These are phyloP conservation scores for Phytophthora pluvialis DNA, from an alignment of 352 stramenopile genomes.

Conservation along the genomic window DNA sequence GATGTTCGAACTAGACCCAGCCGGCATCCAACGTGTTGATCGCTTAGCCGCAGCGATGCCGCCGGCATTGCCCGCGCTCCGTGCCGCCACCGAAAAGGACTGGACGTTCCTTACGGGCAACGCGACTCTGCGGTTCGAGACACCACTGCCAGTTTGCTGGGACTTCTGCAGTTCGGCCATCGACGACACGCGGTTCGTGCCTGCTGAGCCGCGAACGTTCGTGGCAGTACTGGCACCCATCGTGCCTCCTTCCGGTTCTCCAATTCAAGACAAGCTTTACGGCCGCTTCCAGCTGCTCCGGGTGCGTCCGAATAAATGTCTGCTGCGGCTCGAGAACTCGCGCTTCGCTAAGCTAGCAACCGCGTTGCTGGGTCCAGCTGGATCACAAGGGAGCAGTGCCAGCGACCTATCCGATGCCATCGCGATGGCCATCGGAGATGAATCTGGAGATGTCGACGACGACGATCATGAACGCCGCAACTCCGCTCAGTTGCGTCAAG, in stretches of 20 bases:
- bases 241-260: constrained; percentile 49
- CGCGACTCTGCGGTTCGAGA: constrained; percentile 47
- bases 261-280: constrained; percentile 78
- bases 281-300: constrained; percentile 72
- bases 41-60: constrained; percentile 63
- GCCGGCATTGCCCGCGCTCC: constrained; percentile 44
- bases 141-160: constrained; percentile 69
- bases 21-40: constrained; percentile 73
- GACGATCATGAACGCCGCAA: constrained; percentile 10
- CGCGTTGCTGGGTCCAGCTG: constrained; percentile 19
- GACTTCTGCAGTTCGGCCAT: constrained; percentile 72
- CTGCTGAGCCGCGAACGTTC: constrained; percentile 67
- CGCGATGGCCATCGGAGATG: constrained; percentile 47
- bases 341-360: constrained; percentile 46
- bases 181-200: constrained; percentile 75
- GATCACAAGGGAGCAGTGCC: constrained; percentile 28
- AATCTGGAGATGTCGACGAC: constrained; percentile 7
- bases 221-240: constrained; percentile 48
- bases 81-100: constrained; percentile 41
- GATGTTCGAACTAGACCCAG: constrained; percentile 80
- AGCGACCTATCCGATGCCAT: constrained; percentile 47
- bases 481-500: constrained; percentile 1
- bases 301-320: constrained; percentile 65
- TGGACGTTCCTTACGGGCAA: constrained; percentile 64
- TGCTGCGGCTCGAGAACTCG: constrained; percentile 63